These are phyloP conservation scores for Nicotiana sylvestris DNA, from an alignment of 257 asterid species.

Conservation along the genomic window DNA sequence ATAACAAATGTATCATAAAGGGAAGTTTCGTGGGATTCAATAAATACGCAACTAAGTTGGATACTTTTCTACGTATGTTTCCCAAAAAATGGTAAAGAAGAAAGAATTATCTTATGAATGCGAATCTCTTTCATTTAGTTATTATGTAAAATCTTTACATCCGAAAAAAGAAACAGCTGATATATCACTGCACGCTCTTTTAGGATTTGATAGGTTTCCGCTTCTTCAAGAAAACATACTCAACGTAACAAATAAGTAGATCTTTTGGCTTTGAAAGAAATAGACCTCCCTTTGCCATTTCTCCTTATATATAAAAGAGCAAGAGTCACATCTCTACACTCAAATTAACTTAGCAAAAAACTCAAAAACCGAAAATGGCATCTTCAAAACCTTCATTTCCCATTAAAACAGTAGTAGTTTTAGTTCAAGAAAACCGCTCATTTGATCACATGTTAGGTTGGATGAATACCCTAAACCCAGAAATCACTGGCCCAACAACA, in stretches of 20 bases:
- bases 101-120: too few species aligned
- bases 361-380: slow-evolving; percentile 3
- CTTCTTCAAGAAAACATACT: neutral
- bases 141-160: neutral
- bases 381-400: slow-evolving; percentile 26
- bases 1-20: too few species aligned
- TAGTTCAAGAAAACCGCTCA: slow-evolving; percentile 79
- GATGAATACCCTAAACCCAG: slow-evolving; percentile 71
- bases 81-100: too few species aligned
- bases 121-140: too few species aligned
- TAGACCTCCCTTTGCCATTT: neutral
- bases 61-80: too few species aligned
- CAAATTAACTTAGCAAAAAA: neutral
- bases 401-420: slow-evolving; percentile 63
- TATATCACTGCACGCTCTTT: neutral
- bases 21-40: too few species aligned
- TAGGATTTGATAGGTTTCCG: neutral
- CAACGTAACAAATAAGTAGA: too few species aligned
- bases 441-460: slow-evolving; percentile 80
- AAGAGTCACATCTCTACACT: neutral
- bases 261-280: neutral
- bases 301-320: neutral
- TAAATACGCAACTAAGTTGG: too few species aligned
- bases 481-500: slow-evolving; percentile 55
- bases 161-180: neutral